Evolutionary conservation across 2,329 filamentous ascomycete species (phyloP).

Genomic region (Sarocladiaceae sp.): DNA sequence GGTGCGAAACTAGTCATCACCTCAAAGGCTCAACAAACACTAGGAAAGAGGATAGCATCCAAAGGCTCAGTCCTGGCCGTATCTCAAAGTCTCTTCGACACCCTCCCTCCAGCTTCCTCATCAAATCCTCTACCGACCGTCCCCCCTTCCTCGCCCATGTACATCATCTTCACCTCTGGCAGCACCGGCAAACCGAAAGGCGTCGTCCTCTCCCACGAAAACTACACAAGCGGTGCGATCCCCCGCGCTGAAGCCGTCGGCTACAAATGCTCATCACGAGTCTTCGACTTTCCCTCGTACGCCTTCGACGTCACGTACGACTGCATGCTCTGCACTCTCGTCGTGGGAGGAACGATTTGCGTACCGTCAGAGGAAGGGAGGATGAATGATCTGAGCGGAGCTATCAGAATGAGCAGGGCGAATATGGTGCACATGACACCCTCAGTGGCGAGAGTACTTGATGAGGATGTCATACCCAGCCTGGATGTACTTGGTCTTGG

Average conservation of each 20-base stretch:
- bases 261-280: conserved; percentile 33
- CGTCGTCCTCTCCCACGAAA: conserved; percentile 45
- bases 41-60: conserved; percentile 30
- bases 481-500: conserved; percentile 42
- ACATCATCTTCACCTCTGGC: conserved; percentile 60
- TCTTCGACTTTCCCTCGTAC: conserved; percentile 45
- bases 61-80: conserved; percentile 27
- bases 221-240: conserved; percentile 39
- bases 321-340: conserved; percentile 49
- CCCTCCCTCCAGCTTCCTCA: not conserved
- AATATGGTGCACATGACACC: conserved; percentile 48
- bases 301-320: conserved; percentile 50
- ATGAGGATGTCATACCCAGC: conserved; percentile 37
- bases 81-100: conserved; percentile 22
- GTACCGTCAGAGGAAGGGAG: conserved; percentile 49
- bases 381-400: conserved; percentile 42
- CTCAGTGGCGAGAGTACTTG: conserved; percentile 41
- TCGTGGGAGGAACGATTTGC: conserved; percentile 42
- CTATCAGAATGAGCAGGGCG: conserved; percentile 35
- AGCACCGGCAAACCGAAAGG: conserved; percentile 60
- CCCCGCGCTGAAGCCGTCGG: conserved; percentile 36
- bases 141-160: conserved; percentile 37
- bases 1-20: conserved; percentile 32
- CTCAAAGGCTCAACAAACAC: conserved; percentile 29
- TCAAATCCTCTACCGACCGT: conserved; percentile 24